Base-by-base conservation (phyloP, 257 asterid species). In the Solanum medicagineum region DNA sequence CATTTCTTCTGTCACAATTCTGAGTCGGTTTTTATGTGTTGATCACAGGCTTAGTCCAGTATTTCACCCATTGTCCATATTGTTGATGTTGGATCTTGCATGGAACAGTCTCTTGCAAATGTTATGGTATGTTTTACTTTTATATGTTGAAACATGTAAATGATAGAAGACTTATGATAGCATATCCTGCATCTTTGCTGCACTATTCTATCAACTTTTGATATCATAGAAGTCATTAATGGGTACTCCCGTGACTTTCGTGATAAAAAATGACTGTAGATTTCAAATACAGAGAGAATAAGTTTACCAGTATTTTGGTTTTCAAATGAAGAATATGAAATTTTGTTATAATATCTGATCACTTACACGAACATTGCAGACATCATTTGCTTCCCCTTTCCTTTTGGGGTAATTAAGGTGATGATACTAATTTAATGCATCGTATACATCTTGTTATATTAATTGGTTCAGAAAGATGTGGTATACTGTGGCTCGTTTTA, bases 61-160 rank as follows among this genome's bases (percentile, higher is more conserved):
- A 90, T 95, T 80, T 91, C 98, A 71, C 98, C 99, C 20, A 85
- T 89, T 36, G 98, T 94, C 53, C 98, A 96, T 87, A 93, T 96
- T 29, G 99, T 96, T 82, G 95, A 96, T 89, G 93, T 95, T 81
- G 94, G 97, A 91, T 94, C 98, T 82, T 90, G 90, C 85, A 86
- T 91, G 63, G 92, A 89, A 85, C 94, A 95, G 85, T 96, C 98
- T 70, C 85, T 84, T 69, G 97, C 98, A 70, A 96, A 96, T 83
- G 91, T 96, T 83, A 96, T 97, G 91, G 99, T 96, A 42, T 81
- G 92, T 88, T 36, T 85, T 89, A 86, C 81, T 24, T 79, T 80
- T 87, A 54, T 83, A 85, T 83, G 86, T 75, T 45, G n/a, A 75
- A 24, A 4, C 60, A 75, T 22, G 60, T 75, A 49, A 74, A 74